Evolutionary conservation across 129 eudicot genomes (phyloP).

Genomic region (Escallonia rubra): DNA sequence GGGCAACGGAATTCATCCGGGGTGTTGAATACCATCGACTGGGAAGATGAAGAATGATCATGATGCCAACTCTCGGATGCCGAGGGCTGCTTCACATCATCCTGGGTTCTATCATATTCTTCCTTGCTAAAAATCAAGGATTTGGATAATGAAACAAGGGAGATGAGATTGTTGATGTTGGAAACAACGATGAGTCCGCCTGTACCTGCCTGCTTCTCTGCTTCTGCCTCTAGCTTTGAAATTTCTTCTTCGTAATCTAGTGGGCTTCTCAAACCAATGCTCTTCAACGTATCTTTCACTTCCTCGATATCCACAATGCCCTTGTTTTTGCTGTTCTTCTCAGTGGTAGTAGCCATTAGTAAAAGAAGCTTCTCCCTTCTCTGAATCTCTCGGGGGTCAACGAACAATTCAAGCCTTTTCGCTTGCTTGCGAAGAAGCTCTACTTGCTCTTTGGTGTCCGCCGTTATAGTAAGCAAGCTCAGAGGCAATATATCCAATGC

Average conservation of each 20-base stretch:
- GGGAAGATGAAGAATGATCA: conserved; percentile 41
- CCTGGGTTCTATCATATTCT: conserved; percentile 22
- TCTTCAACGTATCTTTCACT: conserved; percentile 35
- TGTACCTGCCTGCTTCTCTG: conserved; percentile 74
- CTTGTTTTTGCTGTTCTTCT: conserved; percentile 35
- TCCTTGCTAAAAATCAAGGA: conserved; percentile 39
- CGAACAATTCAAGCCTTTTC: conserved; percentile 49
- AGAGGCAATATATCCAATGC: conserved; percentile 74
- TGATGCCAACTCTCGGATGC: conserved; percentile 19
- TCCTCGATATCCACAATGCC: conserved; percentile 40
- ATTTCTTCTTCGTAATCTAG: conserved; percentile 65
- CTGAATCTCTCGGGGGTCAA: conserved; percentile 54
- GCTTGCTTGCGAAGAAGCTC: conserved; percentile 88
- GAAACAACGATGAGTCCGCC: conserved; percentile 89
- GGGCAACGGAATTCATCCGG: conserved; percentile 90
- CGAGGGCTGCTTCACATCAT: conserved; percentile 20
- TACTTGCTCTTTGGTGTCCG: conserved; percentile 72
- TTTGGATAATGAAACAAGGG: conserved; percentile 63
- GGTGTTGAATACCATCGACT: conserved; percentile 41
- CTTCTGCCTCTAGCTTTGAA: conserved; percentile 76
- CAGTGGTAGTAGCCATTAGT: conserved; percentile 40
- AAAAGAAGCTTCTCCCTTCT: conserved; percentile 54
- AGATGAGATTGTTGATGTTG: conserved; percentile 65
- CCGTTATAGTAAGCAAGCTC: conserved; percentile 53
- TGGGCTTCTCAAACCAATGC: conserved; percentile 53